Percentiles rank a stretch among this genome's conserved stretches.
phyloP scores from a whole-genome alignment of 768 basidiomycete genomes.

The Suillus variegatus region DNA sequence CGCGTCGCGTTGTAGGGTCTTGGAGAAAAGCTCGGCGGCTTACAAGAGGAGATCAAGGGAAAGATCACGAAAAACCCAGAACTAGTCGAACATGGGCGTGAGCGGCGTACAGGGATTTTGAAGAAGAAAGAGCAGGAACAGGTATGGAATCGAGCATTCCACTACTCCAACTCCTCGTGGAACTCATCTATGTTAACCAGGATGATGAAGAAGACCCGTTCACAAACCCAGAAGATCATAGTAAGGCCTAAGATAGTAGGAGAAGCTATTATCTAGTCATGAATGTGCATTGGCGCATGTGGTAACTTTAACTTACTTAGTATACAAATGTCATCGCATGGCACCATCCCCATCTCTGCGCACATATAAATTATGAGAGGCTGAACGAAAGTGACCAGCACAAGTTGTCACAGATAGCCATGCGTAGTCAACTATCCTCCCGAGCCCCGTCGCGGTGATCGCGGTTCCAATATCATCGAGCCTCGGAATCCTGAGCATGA shows the following conservation, averaged over 20 bases:
- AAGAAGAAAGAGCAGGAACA: constrained; percentile 36
- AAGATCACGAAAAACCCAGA: constrained; percentile 39
- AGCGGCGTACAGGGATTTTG: constrained; percentile 41
- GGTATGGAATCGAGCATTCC: constrained; percentile 11
- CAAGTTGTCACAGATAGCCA: constrained; percentile 14
- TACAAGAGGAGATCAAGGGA: constrained; percentile 41
- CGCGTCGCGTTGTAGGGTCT: constrained; percentile 20
- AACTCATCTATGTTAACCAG: background rate
- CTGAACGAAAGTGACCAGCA: constrained; percentile 17
- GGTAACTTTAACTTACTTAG: background rate
- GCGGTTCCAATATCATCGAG: constrained; percentile 48
- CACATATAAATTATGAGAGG: constrained; percentile 8
- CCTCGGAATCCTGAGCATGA: constrained; percentile 53
- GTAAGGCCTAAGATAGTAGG: background rate
- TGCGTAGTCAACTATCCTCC: constrained; percentile 16
- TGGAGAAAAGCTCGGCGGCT: constrained; percentile 38
- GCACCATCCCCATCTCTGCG: background rate
- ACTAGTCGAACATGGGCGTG: constrained; percentile 38
- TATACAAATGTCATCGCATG: background rate
- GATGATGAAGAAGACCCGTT: constrained; percentile 10
- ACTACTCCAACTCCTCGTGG: background rate
- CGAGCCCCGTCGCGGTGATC: constrained; percentile 40
- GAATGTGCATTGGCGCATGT: background rate
- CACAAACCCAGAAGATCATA: background rate
- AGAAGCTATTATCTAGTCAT: background rate